A percentile compares a stretch with the other conserved stretches of the same genome.
These are phyloP conservation scores for Trebouxia gelatinosa DNA, from an alignment of 163 green algal species.

Conservation along the genomic window DNA sequence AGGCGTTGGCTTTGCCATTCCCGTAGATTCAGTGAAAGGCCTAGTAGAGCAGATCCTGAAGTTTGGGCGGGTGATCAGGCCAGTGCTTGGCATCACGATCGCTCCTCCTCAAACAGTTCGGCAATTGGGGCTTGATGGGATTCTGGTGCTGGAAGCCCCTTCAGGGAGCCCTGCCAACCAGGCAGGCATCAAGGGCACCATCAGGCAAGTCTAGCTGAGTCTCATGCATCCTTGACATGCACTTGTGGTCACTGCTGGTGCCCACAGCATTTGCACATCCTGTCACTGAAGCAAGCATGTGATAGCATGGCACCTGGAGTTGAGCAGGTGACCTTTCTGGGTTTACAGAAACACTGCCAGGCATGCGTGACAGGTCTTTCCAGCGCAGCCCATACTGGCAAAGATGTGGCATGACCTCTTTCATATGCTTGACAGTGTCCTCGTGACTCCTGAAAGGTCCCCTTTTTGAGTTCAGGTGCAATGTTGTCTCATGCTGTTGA, in stretches of 20 bases:
- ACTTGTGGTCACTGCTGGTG: no score
- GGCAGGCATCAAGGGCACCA: conserved; percentile 48
- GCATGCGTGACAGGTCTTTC: no score
- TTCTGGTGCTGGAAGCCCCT: conserved; percentile 65
- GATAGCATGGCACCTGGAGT: neutral
- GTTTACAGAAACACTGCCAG: no score
- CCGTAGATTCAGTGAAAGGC: conserved; percentile 67
- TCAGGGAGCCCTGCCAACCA: conserved; percentile 51
- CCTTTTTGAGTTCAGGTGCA: no score
- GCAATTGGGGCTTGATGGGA: conserved; percentile 62
- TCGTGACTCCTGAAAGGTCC: no score
- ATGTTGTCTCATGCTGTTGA: no score
- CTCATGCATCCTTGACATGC: neutral
- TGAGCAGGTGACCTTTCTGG: neutral
- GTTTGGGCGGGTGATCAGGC: conserved; percentile 49
- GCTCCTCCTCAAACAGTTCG: conserved; percentile 41
- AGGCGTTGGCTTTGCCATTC: conserved; percentile 86
- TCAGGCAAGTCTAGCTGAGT: conserved; percentile 6
- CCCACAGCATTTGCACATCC: no score
- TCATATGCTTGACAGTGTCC: no score
- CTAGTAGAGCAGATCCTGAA: conserved; percentile 60
- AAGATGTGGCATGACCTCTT: no score
- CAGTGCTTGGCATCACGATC: conserved; percentile 38
- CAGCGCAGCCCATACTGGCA: no score
- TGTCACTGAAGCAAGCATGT: conserved; percentile 2